phyloP scores from a whole-genome alignment of 2,329 filamentous ascomycete genomes.

The Colletotrichum zoysiae region DNA sequence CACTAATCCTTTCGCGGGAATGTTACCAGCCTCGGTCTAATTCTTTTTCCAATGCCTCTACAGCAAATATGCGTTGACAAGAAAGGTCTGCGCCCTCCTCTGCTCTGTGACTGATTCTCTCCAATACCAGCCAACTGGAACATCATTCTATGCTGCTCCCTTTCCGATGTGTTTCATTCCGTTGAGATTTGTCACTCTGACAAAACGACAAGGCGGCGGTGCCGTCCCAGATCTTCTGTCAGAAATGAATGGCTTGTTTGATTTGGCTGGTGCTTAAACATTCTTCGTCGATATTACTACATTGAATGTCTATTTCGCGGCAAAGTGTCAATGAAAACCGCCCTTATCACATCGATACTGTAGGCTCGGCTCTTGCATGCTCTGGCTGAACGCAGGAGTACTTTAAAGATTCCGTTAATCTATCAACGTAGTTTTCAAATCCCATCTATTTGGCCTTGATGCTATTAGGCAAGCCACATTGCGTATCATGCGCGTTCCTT shows the following conservation, averaged over 20 bases:
- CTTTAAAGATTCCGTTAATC: neutral
- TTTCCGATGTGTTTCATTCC: slow-evolving; percentile 64
- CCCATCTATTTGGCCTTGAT: neutral
- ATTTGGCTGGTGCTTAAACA: neutral
- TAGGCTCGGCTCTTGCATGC: slow-evolving; percentile 63
- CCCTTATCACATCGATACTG: neutral
- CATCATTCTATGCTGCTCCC: slow-evolving; percentile 61
- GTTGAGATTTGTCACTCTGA: slow-evolving; percentile 66
- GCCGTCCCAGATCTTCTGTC: slow-evolving; percentile 59
- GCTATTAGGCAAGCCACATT: slow-evolving; percentile 15
- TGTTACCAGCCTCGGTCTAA: slow-evolving; percentile 47
- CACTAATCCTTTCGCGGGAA: too few relatives aligned
- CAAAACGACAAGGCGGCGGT: slow-evolving; percentile 64
- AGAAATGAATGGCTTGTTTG: slow-evolving; percentile 1
- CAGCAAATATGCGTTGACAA: slow-evolving; percentile 45
- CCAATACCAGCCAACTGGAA: slow-evolving; percentile 48
- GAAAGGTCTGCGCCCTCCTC: slow-evolving; percentile 44
- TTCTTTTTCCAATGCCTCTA: slow-evolving; percentile 60
- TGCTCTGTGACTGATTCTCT: too few relatives aligned
- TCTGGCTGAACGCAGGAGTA: slow-evolving; percentile 51
- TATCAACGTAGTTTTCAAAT: too few relatives aligned
- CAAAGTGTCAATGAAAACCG: slow-evolving; percentile 8
- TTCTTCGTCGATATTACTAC: slow-evolving; percentile 5
- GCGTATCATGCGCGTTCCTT: slow-evolving; percentile 42
- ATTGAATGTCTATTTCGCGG: slow-evolving; percentile 7